These are phyloP conservation scores for Ustilago nuda DNA, from an alignment of 1,284 basidiomycete species.

Conservation along the genomic window DNA sequence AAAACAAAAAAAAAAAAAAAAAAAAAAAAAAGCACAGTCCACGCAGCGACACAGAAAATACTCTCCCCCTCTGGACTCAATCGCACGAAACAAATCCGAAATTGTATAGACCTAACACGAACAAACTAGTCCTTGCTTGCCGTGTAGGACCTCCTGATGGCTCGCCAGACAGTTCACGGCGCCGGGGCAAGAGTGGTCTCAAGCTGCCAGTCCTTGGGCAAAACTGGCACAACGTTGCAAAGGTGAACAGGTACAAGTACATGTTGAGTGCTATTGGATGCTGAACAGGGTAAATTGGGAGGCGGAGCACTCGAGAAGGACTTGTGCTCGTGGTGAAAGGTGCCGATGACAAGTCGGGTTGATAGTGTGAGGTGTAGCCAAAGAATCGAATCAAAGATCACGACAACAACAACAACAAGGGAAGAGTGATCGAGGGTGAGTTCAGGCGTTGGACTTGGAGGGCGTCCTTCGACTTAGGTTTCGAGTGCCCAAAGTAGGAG, in stretches of 20 bases:
- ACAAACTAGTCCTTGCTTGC: too few species aligned
- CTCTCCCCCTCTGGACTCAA: too few species aligned
- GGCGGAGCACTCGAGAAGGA: not conserved
- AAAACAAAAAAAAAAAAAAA: not conserved
- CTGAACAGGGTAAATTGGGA: not conserved
- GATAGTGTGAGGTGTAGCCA: not conserved
- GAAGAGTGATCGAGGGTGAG: not conserved
- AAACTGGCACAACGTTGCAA: not conserved
- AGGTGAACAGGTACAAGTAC: conserved; percentile 35
- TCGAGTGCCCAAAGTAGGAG: conserved; percentile 53
- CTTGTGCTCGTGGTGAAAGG: not conserved
- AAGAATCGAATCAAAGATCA: too few species aligned
- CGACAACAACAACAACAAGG: not conserved
- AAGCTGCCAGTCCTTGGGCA: too few species aligned
- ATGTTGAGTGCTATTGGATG: conserved; percentile 41
- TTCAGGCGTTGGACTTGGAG: conserved; percentile 38
- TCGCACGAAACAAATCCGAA: too few species aligned
- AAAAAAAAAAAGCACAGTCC: not conserved
- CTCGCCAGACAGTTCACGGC: too few species aligned
- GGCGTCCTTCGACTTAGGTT: conserved; percentile 41
- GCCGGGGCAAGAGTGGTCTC: too few species aligned
- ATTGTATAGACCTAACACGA: too few species aligned
- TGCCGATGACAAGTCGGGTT: conserved; percentile 2
- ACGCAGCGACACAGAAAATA: not conserved
- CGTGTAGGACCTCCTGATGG: too few species aligned